Percentiles rank a stretch among this genome's conserved stretches.
These are phyloP conservation scores for Didymella keratinophila DNA, from an alignment of 2,329 filamentous ascomycete species.

Conservation along the genomic window DNA sequence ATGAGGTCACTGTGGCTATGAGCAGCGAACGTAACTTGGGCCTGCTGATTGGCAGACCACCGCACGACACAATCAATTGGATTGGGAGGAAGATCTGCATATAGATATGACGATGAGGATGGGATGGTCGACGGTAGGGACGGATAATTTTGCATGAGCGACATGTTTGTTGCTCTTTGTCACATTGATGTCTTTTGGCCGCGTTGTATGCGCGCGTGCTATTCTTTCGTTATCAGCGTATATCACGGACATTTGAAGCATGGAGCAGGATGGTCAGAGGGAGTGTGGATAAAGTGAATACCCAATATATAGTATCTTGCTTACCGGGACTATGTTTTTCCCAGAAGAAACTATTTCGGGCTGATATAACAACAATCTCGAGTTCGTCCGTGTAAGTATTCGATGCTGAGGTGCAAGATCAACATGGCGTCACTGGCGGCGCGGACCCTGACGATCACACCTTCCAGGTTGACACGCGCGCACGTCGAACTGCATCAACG, in stretches of 20 bases:
- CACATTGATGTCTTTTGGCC: neutral
- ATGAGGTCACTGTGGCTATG: neutral
- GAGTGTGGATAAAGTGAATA: conserved; percentile 16
- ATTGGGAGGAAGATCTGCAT: neutral
- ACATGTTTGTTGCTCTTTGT: conserved; percentile 2
- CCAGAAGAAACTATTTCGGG: neutral
- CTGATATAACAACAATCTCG: neutral
- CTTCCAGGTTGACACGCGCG: conserved; percentile 10
- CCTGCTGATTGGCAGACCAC: neutral
- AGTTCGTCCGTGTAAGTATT: neutral
- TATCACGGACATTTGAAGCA: conserved; percentile 2
- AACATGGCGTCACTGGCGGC: conserved; percentile 18
- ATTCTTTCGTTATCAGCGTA: conserved; percentile 15
- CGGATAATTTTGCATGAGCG: conserved; percentile 3
- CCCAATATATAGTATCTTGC: conserved; percentile 3
- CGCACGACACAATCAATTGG: neutral
- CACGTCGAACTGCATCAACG: conserved; percentile 5
- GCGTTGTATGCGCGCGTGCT: neutral
- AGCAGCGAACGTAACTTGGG: neutral
- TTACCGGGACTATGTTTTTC: neutral
- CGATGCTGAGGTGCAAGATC: neutral
- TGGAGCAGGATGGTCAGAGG: neutral
- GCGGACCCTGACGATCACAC: conserved; percentile 19
- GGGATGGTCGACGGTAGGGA: neutral
- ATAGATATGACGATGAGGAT: conserved; percentile 9